Evolutionary conservation across 2,329 filamentous ascomycete species (phyloP).

Genomic region (Hymenoscyphus scutula): DNA sequence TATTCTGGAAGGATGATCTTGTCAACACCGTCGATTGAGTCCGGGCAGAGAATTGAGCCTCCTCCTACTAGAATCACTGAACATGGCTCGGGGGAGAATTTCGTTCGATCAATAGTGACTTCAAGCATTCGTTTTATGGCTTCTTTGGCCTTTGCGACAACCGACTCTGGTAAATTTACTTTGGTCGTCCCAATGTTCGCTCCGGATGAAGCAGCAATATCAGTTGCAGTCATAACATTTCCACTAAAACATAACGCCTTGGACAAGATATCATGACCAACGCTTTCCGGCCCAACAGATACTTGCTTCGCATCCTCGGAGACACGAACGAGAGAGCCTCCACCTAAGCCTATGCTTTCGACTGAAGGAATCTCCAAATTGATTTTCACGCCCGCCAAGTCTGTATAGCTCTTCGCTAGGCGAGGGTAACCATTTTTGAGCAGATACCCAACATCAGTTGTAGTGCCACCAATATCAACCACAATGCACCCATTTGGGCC

Average conservation of each 20-base stretch:
- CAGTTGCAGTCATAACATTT: constrained; percentile 49
- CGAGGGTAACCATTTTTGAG: constrained; percentile 57
- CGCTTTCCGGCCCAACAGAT: constrained; percentile 52
- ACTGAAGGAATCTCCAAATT: constrained; percentile 57
- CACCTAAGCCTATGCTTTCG: constrained; percentile 54
- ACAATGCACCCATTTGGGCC: constrained; percentile 31
- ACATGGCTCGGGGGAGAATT: constrained; percentile 49
- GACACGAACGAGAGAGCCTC: constrained; percentile 46
- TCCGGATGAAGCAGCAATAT: constrained; percentile 43
- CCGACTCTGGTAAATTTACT: constrained; percentile 17
- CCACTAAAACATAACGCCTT: constrained; percentile 54
- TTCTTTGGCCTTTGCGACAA: constrained; percentile 23
- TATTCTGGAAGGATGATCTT: constrained; percentile 49
- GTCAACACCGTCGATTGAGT: constrained; percentile 46
- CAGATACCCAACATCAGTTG: constrained; percentile 54
- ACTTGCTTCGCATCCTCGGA: constrained; percentile 17
- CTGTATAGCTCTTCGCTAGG: constrained; percentile 55
- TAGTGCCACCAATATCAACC: constrained; percentile 59
- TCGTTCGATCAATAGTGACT: constrained; percentile 52
- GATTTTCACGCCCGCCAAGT: constrained; percentile 55
- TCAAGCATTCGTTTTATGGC: constrained; percentile 46
- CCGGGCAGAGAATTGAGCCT: constrained; percentile 48
- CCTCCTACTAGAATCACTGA: constrained; percentile 57
- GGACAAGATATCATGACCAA: constrained; percentile 49
- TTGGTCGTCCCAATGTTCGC: constrained; percentile 18